Evolutionary conservation across 805 yeast genomes (phyloP).

Genomic region (Candida sakaeoensis): DNA sequence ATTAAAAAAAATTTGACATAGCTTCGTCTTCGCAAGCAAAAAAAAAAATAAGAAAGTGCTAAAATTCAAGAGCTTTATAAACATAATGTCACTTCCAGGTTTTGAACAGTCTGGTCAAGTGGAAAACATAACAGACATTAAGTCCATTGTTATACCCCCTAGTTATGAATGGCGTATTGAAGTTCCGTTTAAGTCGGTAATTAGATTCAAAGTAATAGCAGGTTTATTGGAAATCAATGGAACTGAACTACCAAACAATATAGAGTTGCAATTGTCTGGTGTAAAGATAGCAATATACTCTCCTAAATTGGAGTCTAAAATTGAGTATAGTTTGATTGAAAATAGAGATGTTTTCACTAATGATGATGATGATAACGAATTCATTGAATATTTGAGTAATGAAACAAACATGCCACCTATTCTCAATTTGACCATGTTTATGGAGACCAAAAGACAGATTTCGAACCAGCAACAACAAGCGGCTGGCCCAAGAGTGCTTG

Average conservation of each 20-base stretch:
- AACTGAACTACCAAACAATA: slow-evolving; percentile 78
- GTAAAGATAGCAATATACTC: slow-evolving; percentile 37
- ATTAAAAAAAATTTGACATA: too few species aligned
- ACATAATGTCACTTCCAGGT: slow-evolving; percentile 6
- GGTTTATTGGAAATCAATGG: slow-evolving; percentile 93
- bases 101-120: not conserved
- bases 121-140: not conserved
- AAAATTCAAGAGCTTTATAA: not conserved
- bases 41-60: too few species aligned
- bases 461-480: slow-evolving; percentile 18
- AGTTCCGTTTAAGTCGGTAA: slow-evolving; percentile 47
- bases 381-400: slow-evolving; percentile 63
- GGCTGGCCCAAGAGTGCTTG: slow-evolving; percentile 54
- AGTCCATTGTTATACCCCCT: slow-evolving; percentile 22
- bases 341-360: slow-evolving; percentile 10
- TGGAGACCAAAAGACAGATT: slow-evolving; percentile 52
- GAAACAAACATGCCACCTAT: slow-evolving; percentile 65
- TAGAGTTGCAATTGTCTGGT: slow-evolving; percentile 41
- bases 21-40: too few species aligned
- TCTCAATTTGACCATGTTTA: slow-evolving; percentile 68
- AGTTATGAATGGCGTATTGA: slow-evolving; percentile 78
- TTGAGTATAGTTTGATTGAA: slow-evolving; percentile 7
- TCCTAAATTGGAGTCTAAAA: slow-evolving; percentile 50
- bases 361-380: slow-evolving; percentile 30
- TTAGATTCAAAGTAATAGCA: slow-evolving; percentile 47